Base-by-base conservation (phyloP, 2,329 filamentous ascomycete species). In the Alternaria solani region DNA sequence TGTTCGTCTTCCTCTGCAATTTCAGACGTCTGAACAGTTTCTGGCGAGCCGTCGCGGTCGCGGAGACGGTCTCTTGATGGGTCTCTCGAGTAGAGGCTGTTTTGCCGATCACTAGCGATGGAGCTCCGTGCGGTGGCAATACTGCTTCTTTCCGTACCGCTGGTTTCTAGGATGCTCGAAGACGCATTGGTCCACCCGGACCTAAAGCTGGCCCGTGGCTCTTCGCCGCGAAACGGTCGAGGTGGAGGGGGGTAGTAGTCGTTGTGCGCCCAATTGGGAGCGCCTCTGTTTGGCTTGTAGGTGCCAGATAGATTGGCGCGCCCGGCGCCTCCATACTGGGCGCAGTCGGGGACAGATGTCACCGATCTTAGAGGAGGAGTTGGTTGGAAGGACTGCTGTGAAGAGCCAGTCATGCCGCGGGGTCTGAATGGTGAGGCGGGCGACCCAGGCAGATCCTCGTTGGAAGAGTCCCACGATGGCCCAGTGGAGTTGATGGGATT, bases 71-170 rank as follows among this genome's bases (percentile, higher is more conserved):
- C 67, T 65, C 70, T 48, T 7, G 74, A 73, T 18, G 66, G 64
- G 41, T 74, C 69, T 59, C 72, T 60, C 5, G 72, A 75, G 89
- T 88, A 72, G 86, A 71, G 56, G 59, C 75, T 74, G 16, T 56
- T 63, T 20, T 69, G 72, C 18, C 61, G 65, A 83, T 95, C 80
- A 81, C 84, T 90, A 4, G 57, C 64, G 54, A 89, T 84, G 2
- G 91, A 93, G 81, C 91, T 96, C 61, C 88, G 87, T 68, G 91
- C 93, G 4, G 93, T 95, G 65, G 90, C 77, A 51, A 95, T 84
- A 73, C 93, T 97, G 76, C 92, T 96, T 62, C 92, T 86, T 73
- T 94, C 92, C 1, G 92, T 96, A n/a, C 86, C 85, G 63, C 85
- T 86, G 7, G 81, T 73, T 43, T 86, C 85, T 51, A 86, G 79